Evolutionary conservation across 495 filamentous ascomycete species (phyloP), one percentile per base, ranked within the genome.

Genomic region (Tuber brumale): DNA sequence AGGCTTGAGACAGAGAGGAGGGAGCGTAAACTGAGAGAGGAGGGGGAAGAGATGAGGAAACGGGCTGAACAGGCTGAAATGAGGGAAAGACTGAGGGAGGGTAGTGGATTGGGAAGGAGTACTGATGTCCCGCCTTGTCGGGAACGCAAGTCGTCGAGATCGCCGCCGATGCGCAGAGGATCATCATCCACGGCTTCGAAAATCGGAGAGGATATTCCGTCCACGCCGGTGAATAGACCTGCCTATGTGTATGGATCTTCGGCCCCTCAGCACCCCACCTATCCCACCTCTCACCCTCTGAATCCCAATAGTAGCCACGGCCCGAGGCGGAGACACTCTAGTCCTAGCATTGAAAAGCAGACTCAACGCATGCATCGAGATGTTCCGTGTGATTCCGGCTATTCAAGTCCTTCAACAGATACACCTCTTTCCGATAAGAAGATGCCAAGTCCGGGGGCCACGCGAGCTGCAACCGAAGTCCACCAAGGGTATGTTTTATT

Each of bases 321-420:
- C 2, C 73, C 77, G 48, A 77, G 80, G 74, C 80, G 80, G 66
- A 75, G 80, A 70, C 80, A 82, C 71, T 81, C 80, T 21, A 82
- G 80, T 70, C 80, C 80, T 31, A 82, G 80, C 73, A 70, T 81
- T 39, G 80, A 82, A 70, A 82, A 82, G 41, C 79, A 81, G 69
- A 57, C 71, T 23, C 76, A 73, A 19, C 78, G 77, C 70, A 76
- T 71, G 76, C 27, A 76, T 39, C 80, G 79, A 14, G 79, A 81
- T 45, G n/a, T 39, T 37, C 57, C 70, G 27, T 76, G 79, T 43
- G 80, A 82, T 71, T 82, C 80, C 23, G 80, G 80, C 37, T 82
- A 82, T 41, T 82, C 80, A 27, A 82, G 80, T 39, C 80, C 80
- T 16, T 80, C 78, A 16, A 80, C 78, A 42, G 78, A 80, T 69